phyloP scores from a whole-genome alignment of 2,329 filamentous ascomycete genomes.

The Aspergillus unguis region DNA sequence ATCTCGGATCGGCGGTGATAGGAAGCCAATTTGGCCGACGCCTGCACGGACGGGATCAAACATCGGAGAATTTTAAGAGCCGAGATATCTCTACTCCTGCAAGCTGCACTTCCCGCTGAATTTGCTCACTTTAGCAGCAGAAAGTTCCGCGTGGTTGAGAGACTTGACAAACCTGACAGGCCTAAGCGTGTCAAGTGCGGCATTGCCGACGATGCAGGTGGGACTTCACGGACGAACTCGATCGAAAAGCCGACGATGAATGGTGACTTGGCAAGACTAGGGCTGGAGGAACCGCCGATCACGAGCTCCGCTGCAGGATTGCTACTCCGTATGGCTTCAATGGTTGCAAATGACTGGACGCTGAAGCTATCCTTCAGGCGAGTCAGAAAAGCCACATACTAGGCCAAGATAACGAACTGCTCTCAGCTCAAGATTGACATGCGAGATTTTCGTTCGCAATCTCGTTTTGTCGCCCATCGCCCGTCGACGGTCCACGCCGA shows the following conservation, averaged over 20 bases:
- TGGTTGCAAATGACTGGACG: not conserved
- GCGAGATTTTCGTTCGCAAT: too few species aligned
- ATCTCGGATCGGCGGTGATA: not conserved
- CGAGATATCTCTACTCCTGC: too few species aligned
- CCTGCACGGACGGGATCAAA: too few species aligned
- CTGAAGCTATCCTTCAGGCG: not conserved
- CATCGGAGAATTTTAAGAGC: too few species aligned
- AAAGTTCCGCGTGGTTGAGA: too few species aligned
- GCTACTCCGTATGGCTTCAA: not conserved
- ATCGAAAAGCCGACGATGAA: conserved; percentile 5
- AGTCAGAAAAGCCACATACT: not conserved
- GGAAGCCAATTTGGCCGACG: too few species aligned
- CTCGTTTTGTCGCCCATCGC: too few species aligned
- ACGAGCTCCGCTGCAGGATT: not conserved
- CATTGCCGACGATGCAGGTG: not conserved
- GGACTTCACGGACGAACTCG: not conserved
- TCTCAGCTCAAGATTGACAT: too few species aligned
- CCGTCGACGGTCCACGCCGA: too few species aligned
- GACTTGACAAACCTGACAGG: not conserved
- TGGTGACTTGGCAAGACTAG: not conserved
- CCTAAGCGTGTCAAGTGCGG: conserved; percentile 3
- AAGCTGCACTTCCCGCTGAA: too few species aligned
- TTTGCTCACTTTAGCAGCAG: too few species aligned
- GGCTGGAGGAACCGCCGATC: conserved; percentile 1
- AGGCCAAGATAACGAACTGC: too few species aligned